phyloP scores from a whole-genome alignment of 2,329 filamentous ascomycete species.

The Ophiosphaerella narmari region DNA sequence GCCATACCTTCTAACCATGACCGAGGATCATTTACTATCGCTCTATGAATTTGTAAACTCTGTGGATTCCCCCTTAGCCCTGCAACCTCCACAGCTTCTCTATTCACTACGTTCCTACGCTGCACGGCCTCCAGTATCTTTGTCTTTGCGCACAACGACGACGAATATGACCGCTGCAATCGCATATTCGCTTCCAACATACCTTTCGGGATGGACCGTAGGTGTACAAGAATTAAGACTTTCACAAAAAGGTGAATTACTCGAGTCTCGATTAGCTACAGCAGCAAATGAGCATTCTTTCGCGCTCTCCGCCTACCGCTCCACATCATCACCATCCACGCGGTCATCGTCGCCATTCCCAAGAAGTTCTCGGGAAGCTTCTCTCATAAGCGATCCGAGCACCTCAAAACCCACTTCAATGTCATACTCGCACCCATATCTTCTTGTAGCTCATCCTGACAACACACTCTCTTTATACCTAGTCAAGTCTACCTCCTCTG shows the following conservation, averaged over 20 bases:
- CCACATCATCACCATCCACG: slow-evolving; percentile 29
- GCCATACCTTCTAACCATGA: slow-evolving; percentile 81
- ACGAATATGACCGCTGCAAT: slow-evolving; percentile 76
- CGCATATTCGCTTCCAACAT: slow-evolving; percentile 80
- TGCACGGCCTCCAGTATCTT: slow-evolving; percentile 74
- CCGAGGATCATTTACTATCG: slow-evolving; percentile 72
- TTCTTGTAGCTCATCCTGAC: slow-evolving; percentile 81
- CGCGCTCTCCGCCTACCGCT: slow-evolving; percentile 39
- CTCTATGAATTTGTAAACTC: slow-evolving; percentile 66
- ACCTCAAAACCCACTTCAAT: slow-evolving; percentile 52
- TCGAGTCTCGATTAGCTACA: slow-evolving; percentile 56
- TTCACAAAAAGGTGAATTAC: slow-evolving; percentile 52
- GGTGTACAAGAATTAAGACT: slow-evolving; percentile 89
- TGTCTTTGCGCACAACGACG: slow-evolving; percentile 75
- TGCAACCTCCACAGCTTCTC: slow-evolving; percentile 63
- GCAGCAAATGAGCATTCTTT: slow-evolving; percentile 56
- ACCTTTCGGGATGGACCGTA: slow-evolving; percentile 80
- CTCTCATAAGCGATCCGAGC: slow-evolving; percentile 21
- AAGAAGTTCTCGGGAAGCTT: slow-evolving; percentile 25
- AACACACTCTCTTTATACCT: slow-evolving; percentile 86
- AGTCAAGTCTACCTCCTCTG: slow-evolving; percentile 71
- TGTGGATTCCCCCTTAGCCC: slow-evolving; percentile 13
- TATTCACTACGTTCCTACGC: slow-evolving; percentile 82
- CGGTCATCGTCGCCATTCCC: slow-evolving; percentile 35
- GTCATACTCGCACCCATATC: slow-evolving; percentile 75